Conservation (phyloP, 192 early-diverging fungal species). For the Oehlia diaphana region DNA sequence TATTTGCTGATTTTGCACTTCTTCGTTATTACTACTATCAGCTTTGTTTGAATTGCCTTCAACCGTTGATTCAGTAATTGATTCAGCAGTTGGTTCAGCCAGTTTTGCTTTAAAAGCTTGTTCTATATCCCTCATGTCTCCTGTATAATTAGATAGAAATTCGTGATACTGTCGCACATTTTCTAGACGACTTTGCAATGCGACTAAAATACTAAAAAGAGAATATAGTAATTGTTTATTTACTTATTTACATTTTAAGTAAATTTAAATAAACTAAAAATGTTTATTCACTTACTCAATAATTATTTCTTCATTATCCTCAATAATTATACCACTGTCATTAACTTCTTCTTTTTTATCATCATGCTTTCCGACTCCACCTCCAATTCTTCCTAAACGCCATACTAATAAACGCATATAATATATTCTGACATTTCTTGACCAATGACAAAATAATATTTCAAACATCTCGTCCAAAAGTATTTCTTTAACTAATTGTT, state of each 20-base stretch:
- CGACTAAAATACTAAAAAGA: not conserved
- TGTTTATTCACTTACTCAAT: slow-evolving; percentile 8
- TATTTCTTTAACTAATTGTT: slow-evolving; percentile 39
- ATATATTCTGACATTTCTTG: slow-evolving; percentile 49
- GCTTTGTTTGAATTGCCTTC: not conserved
- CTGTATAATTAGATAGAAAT: slow-evolving; percentile 4
- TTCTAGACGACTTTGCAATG: slow-evolving; percentile 18
- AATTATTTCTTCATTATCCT: slow-evolving; percentile 13
- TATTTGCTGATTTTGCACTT: not conserved
- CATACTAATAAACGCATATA: slow-evolving; percentile 50
- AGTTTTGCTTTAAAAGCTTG: slow-evolving; percentile 6
- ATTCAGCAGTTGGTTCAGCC: not conserved
- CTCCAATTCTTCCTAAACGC: slow-evolving; percentile 40
- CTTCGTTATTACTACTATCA: not conserved
- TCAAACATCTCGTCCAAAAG: slow-evolving; percentile 47
- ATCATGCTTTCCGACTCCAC: not conserved
- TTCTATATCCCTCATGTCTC: not conserved
- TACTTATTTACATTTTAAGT: not conserved
- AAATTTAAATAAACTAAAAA: not conserved
- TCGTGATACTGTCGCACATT: slow-evolving; percentile 9
- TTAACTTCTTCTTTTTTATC: slow-evolving; percentile 2
- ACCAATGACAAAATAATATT: slow-evolving; percentile 51
- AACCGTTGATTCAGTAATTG: not conserved
- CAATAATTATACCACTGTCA: slow-evolving; percentile 12
- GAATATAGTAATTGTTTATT: not conserved